Evolutionary conservation across 148 eudicot species (phyloP).

Genomic region (Rhododendron kiyosumense): DNA sequence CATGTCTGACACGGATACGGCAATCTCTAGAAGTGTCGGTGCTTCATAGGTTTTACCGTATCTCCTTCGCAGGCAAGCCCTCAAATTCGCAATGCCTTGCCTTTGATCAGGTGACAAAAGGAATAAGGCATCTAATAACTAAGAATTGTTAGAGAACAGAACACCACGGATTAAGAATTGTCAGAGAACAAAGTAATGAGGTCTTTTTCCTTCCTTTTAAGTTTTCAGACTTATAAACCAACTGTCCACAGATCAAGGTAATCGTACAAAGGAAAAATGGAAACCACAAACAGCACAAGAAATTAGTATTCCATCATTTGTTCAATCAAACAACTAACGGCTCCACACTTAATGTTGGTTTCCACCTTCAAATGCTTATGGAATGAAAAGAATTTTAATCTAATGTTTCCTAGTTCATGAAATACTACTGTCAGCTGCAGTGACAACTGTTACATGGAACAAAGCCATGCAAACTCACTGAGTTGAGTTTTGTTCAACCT

Average conservation of each 20-base stretch:
- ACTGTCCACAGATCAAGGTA: neutral
- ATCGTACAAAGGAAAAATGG: neutral
- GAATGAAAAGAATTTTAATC: neutral
- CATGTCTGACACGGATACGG: neutral
- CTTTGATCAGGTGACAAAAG: neutral
- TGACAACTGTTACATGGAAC: neutral
- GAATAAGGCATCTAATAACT: neutral
- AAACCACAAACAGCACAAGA: neutral
- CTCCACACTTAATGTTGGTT: neutral
- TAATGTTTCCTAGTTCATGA: neutral
- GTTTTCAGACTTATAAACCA: neutral
- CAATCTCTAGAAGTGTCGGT: neutral
- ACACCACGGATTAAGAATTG: neutral
- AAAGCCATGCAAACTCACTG: neutral
- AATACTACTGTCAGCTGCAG: neutral
- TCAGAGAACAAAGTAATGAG: neutral
- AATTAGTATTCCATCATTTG: neutral
- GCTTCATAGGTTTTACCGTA: neutral
- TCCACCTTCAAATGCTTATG: neutral
- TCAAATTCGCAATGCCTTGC: neutral
- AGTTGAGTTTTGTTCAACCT: too few species aligned
- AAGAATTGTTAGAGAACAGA: neutral
- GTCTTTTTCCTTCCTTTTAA: neutral
- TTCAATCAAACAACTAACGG: neutral
- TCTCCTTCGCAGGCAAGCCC: neutral